A percentile compares a stretch with the other conserved stretches of the same genome.
Conservation (phyloP, 2,329 filamentous ascomycete genomes). For the Aspergillus arachidicola region DNA sequence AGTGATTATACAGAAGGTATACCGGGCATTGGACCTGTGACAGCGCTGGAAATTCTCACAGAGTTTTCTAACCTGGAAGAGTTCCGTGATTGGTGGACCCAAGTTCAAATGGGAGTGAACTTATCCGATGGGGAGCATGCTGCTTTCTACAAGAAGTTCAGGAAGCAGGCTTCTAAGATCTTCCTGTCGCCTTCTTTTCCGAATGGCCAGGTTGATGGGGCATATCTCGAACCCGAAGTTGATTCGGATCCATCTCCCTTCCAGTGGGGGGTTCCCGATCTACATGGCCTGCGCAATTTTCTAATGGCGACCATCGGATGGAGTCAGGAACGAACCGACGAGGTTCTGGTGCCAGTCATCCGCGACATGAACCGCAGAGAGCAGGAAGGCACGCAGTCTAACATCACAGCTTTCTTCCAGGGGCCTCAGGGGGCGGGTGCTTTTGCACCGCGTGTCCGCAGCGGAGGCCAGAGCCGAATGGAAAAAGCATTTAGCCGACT, state of each 20-base stretch:
- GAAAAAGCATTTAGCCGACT: slow-evolving; percentile 71
- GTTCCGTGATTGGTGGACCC: slow-evolving; percentile 86
- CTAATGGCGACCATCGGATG: slow-evolving; percentile 93
- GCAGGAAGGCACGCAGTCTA: slow-evolving; percentile 88
- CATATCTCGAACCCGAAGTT: slow-evolving; percentile 85
- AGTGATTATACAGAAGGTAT: slow-evolving; percentile 95
- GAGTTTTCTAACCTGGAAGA: slow-evolving; percentile 76
- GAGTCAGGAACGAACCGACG: slow-evolving; percentile 88
- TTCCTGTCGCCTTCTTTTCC: slow-evolving; percentile 84
- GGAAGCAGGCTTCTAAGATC: slow-evolving; percentile 78
- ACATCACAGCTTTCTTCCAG: slow-evolving; percentile 91
- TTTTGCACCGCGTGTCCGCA: slow-evolving; percentile 70
- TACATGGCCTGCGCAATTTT: slow-evolving; percentile 80
- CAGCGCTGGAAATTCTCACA: slow-evolving; percentile 88
- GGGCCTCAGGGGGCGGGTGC: slow-evolving; percentile 62
- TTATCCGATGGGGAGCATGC: slow-evolving; percentile 58
- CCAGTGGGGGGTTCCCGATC: slow-evolving; percentile 93
- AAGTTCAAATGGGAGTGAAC: slow-evolving; percentile 72
- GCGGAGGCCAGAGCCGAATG: slow-evolving; percentile 70
- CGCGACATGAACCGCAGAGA: slow-evolving; percentile 90
- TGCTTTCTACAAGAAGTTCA: slow-evolving; percentile 82
- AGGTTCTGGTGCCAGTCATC: slow-evolving; percentile 93
- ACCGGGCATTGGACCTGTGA: slow-evolving; percentile 88
- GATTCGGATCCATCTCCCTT: slow-evolving; percentile 77
- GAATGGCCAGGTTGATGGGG: slow-evolving; percentile 73